Conservation (phyloP, 371 early-diverging fungal species). For the Mucor irregularis region DNA sequence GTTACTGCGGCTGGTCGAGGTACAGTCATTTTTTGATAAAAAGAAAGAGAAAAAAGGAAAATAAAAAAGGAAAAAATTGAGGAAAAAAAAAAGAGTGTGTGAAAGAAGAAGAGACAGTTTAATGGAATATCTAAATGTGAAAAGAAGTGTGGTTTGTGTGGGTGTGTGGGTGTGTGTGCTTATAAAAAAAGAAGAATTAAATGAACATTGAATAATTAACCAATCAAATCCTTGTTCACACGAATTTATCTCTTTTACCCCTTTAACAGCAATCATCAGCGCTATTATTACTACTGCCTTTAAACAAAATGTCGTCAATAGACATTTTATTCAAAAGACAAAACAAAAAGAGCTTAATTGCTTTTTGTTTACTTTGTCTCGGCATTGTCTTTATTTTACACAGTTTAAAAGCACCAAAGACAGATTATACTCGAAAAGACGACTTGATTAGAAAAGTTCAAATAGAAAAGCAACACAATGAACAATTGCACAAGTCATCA, state of each 20-base stretch:
- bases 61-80: neutral
- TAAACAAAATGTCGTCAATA: no score
- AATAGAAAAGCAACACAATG: neutral
- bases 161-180: no score
- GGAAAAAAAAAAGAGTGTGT: neutral
- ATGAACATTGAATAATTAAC: no score
- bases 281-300: no score
- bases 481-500: neutral
- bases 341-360: neutral
- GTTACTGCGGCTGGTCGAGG: no score
- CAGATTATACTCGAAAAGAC: neutral
- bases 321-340: neutral
- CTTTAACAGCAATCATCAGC: no score
- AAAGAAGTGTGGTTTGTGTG: neutral
- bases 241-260: no score
- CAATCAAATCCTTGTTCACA: no score
- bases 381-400: no score
- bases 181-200: no score
- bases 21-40: neutral
- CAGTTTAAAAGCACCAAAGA: neutral
- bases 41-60: conserved; percentile 10
- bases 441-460: neutral
- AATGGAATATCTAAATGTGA: neutral
- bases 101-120: neutral
- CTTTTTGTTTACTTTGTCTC: no score